Percentiles rank a stretch among this genome's conserved stretches.
These are phyloP conservation scores for Tylopilus orsonianus DNA, from an alignment of 1,284 basidiomycete species.

Conservation along the genomic window DNA sequence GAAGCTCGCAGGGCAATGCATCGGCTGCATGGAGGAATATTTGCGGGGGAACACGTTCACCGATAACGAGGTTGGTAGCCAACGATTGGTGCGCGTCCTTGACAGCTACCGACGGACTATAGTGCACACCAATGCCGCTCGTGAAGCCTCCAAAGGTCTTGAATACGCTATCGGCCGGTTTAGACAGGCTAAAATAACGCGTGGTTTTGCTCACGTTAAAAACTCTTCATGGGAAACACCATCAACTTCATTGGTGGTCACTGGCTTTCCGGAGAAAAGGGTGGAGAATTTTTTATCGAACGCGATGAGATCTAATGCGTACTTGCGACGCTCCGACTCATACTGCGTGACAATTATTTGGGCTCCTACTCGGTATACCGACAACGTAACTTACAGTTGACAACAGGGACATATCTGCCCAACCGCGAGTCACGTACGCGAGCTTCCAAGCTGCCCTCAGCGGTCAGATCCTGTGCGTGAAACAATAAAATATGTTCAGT, in stretches of 20 bases:
- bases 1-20: slow-evolving; percentile 60
- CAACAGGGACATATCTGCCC: slow-evolving; percentile 53
- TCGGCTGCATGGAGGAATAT: slow-evolving; percentile 64
- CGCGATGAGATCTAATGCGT: slow-evolving; percentile 50
- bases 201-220: slow-evolving; percentile 38
- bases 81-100: slow-evolving; percentile 41
- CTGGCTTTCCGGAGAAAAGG: slow-evolving; percentile 48
- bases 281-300: slow-evolving; percentile 51
- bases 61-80: slow-evolving; percentile 52
- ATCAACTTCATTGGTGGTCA: slow-evolving; percentile 28
- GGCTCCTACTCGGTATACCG: background rate
- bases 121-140: slow-evolving; percentile 67
- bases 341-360: slow-evolving; percentile 33
- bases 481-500: background rate
- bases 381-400: slow-evolving; percentile 42
- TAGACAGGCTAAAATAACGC: slow-evolving; percentile 45
- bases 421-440: slow-evolving; percentile 52
- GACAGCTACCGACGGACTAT: slow-evolving; percentile 52
- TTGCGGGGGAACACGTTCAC: slow-evolving; percentile 64
- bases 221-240: slow-evolving; percentile 44
- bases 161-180: slow-evolving; percentile 46
- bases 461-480: background rate
- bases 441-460: slow-evolving; percentile 52
- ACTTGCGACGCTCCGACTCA: slow-evolving; percentile 45
- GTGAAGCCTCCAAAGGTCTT: slow-evolving; percentile 57